Percentiles rank a stretch among this genome's conserved stretches.
These are phyloP conservation scores for Sordaria brevicollis DNA, from an alignment of 495 filamentous ascomycete genomes.

Conservation along the genomic window DNA sequence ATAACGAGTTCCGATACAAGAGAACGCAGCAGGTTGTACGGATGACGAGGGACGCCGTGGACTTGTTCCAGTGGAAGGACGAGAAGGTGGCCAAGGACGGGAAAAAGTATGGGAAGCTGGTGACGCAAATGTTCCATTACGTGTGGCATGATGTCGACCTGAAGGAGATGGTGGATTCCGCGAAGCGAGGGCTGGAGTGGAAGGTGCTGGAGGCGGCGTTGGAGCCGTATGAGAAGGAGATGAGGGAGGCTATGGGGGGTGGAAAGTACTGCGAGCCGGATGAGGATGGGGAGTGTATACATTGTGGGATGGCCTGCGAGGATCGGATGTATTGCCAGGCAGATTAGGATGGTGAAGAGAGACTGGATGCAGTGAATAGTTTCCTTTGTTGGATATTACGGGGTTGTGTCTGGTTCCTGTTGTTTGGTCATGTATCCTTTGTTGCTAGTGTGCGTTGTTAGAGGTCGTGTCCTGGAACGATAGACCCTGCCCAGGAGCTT, in stretches of 20 bases:
- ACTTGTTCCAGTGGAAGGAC: conserved; percentile 32
- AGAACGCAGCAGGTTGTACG: conserved; percentile 24
- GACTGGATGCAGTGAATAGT: too few species aligned
- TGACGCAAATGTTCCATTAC: conserved; percentile 19
- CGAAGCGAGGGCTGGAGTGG: not conserved
- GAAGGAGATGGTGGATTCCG: conserved; percentile 19
- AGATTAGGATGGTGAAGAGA: too few species aligned
- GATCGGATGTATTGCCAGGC: too few species aligned
- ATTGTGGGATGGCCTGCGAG: too few species aligned
- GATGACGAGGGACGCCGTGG: conserved; percentile 24
- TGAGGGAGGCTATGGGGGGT: not conserved
- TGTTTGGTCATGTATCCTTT: too few species aligned
- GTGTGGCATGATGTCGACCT: conserved; percentile 32
- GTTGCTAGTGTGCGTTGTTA: too few species aligned
- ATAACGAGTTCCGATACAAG: conserved; percentile 25
- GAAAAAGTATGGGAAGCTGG: conserved; percentile 19
- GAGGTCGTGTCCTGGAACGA: too few species aligned
- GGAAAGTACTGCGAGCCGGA: too few species aligned
- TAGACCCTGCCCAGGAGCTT: too few species aligned
- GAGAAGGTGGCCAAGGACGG: conserved; percentile 16
- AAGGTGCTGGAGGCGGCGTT: not conserved
- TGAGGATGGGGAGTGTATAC: too few species aligned
- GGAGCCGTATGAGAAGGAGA: not conserved
- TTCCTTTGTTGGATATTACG: too few species aligned
- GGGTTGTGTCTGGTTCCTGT: too few species aligned